A percentile compares a stretch with the other conserved stretches of the same genome.
phyloP scores from a whole-genome alignment of 768 basidiomycete genomes.

The Tylopilus cervinicoccineus region DNA sequence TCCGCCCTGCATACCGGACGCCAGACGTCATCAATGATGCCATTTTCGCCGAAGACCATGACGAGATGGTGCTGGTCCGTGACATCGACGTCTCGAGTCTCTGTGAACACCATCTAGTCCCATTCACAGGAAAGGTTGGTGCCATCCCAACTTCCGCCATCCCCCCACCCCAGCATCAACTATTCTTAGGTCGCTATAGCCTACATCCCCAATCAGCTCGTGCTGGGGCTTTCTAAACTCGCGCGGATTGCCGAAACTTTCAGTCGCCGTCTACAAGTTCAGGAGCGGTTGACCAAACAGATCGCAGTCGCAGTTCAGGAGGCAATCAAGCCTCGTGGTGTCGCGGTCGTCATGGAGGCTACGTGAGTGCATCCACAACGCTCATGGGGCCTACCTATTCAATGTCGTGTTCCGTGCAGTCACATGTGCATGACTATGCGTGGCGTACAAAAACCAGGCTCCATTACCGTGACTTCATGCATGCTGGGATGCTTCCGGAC shows the following conservation, averaged over 20 bases:
- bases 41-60: slow-evolving; percentile 97
- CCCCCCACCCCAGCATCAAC: slow-evolving; percentile 18
- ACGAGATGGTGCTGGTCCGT: slow-evolving; percentile 98
- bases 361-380: slow-evolving; percentile 56
- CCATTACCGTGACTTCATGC: slow-evolving; percentile 92
- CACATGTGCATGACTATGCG: slow-evolving; percentile 99
- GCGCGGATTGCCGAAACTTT: slow-evolving; percentile 98
- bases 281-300: slow-evolving; percentile 96
- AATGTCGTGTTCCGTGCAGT: slow-evolving; percentile 36
- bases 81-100: slow-evolving; percentile 97
- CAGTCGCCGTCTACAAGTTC: slow-evolving; percentile 91
- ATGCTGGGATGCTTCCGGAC: slow-evolving; percentile 99
- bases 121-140: slow-evolving; percentile 93
- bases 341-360: slow-evolving; percentile 99
- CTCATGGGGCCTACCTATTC: slow-evolving; percentile 8
- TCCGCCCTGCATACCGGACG: slow-evolving; percentile 13
- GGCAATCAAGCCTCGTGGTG: slow-evolving; percentile 95
- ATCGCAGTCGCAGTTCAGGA: slow-evolving; percentile 98
- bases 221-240: slow-evolving; percentile 93
- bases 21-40: slow-evolving; percentile 98
- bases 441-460: slow-evolving; percentile 97
- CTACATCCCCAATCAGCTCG: slow-evolving; percentile 93
- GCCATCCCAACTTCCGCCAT: slow-evolving; percentile 11
- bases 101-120: slow-evolving; percentile 98
- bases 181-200: slow-evolving; percentile 84